Percentiles rank a stretch among this genome's conserved stretches.
phyloP scores from a whole-genome alignment of 768 basidiomycete genomes.

The Amanita jacksonii region DNA sequence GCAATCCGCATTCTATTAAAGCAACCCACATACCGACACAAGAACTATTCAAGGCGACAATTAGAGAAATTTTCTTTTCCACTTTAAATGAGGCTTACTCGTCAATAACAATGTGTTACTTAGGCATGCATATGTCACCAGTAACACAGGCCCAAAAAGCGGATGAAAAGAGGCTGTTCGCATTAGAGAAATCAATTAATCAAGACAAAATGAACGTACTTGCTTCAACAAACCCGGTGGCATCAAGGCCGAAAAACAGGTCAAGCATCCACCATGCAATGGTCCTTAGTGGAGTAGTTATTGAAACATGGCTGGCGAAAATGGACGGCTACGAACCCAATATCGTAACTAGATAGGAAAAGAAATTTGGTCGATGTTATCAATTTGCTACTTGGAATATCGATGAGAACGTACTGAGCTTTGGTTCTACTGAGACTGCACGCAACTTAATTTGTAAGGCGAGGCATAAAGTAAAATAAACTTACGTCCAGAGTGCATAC shows the following conservation, averaged over 20 bases:
- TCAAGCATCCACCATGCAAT: conserved; percentile 97
- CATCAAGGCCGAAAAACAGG: conserved; percentile 92
- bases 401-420: conserved; percentile 34
- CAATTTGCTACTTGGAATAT: conserved; percentile 1
- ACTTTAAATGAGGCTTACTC: too few relatives aligned
- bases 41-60: conserved; percentile 37
- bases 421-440: conserved; percentile 52
- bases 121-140: conserved; percentile 85
- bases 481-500: conserved; percentile 91
- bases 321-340: conserved; percentile 16
- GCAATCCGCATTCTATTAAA: neutral
- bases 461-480: conserved; percentile 12
- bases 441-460: neutral
- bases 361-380: too few relatives aligned
- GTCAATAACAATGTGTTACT: conserved; percentile 91
- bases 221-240: conserved; percentile 76
- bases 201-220: conserved; percentile 35
- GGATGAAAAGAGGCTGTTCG: conserved; percentile 63
- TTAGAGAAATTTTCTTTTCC: too few relatives aligned
- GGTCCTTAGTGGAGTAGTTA: conserved; percentile 11
- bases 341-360: conserved; percentile 18
- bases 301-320: neutral
- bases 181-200: conserved; percentile 4
- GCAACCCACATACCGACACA: conserved; percentile 50
- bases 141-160: conserved; percentile 83